Evolutionary conservation across 345 rosid genomes (phyloP).

Genomic region (Jatropha curcas): DNA sequence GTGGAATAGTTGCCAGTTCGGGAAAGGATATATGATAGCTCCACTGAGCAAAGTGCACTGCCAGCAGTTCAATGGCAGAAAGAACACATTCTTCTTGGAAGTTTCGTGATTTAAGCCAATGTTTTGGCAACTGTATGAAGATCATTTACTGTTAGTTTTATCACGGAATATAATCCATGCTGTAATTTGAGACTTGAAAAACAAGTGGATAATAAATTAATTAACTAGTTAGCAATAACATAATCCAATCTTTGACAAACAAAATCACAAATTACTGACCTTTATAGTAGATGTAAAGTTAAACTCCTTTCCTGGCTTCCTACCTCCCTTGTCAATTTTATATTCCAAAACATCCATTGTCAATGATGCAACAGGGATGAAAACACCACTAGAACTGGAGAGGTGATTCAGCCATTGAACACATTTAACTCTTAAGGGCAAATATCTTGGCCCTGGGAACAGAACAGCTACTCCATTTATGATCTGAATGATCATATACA

Average conservation of each 20-base stretch:
- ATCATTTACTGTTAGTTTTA: conserved; percentile 8
- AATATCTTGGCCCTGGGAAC: conserved; percentile 86
- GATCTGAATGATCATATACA: conserved; percentile 62
- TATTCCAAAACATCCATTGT: conserved; percentile 78
- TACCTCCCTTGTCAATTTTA: conserved; percentile 57
- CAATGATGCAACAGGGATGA: conserved; percentile 71
- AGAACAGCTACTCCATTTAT: conserved; percentile 74
- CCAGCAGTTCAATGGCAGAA: conserved; percentile 70
- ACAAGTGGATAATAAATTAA: no score
- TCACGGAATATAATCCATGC: conserved; percentile 7
- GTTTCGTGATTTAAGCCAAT: conserved; percentile 79
- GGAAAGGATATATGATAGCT: conserved; percentile 89
- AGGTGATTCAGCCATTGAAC: conserved; percentile 81
- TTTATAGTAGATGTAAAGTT: conserved; percentile 58
- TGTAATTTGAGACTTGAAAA: neutral
- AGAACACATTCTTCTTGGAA: conserved; percentile 70
- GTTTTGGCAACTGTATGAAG: conserved; percentile 73
- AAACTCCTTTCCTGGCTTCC: conserved; percentile 52
- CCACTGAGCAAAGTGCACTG: conserved; percentile 81
- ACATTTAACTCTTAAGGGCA: conserved; percentile 81
- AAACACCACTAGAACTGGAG: conserved; percentile 66
- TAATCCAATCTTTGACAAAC: no score
- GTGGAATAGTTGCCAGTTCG: conserved; percentile 77
- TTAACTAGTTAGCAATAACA: no score
- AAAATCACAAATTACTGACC: conserved; percentile 43